Base-by-base conservation (phyloP, 2,329 filamentous ascomycete genomes). In the Venturia carpophila region DNA sequence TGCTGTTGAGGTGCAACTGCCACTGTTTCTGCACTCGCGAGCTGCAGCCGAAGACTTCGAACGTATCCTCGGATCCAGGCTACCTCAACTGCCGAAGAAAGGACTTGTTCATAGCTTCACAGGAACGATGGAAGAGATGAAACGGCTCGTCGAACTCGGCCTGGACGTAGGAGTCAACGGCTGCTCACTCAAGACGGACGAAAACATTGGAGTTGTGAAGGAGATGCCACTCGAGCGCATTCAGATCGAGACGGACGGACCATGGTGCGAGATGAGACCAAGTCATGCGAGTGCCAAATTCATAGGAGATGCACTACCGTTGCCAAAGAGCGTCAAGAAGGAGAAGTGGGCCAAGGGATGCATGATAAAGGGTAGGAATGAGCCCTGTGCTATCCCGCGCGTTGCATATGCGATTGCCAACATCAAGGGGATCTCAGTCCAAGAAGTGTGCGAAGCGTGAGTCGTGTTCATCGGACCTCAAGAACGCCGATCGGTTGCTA, bases 71-170 rank as follows among this genome's bases (percentile, higher is more conserved):
- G 82, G 83, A 60, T 80, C 82, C 3, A 78, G 79, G 62, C 80
- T 93, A 3, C 84, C 87, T 68, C 79, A 80, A 65, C 79, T 97
- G 17, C 86, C 88, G 27, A 88, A 84, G 70, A 84, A 87, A 21
- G 94, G 90, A 17, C 85, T 97, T 19, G 94, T 99, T 64, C 94
- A 99, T 77, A 93, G 89, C 73, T 99, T 99, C 72, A 99, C 94
- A 0, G 94, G 94, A 3, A 91, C 91, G 0, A 76, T 86, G 17
- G 90, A 89, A 65, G 94, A 99, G 77, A 93, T 96, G 88, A 79
- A 83, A 65, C 85, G 90, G 69, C 79, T 97, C 65, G 86, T 95
- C 70, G 86, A 85, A 1, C 75, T 95, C 58, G 93, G 92, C 0
- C 84, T 97, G 64, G 88, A 96, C 76, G 87, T 99, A 67, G 93